These are phyloP conservation scores for Acorus calamus DNA, from an alignment of 106 monocot genomes.

Conservation along the genomic window DNA sequence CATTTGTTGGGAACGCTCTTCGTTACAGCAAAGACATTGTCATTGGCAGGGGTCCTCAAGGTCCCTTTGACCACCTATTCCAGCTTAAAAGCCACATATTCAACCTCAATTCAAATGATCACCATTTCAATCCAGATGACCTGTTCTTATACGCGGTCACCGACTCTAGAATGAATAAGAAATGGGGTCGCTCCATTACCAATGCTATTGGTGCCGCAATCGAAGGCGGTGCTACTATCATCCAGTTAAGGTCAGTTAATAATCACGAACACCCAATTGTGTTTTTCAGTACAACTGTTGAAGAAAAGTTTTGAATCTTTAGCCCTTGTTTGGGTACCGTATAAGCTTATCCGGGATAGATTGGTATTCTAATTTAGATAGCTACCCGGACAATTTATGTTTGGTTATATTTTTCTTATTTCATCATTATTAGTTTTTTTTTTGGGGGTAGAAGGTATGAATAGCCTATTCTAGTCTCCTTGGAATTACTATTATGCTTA, in stretches of 20 bases:
- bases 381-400: too few relatives aligned
- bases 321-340: too few relatives aligned
- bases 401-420: too few relatives aligned
- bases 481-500: too few relatives aligned
- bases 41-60: constrained; percentile 76
- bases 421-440: too few relatives aligned
- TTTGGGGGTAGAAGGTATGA: too few relatives aligned
- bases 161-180: constrained; percentile 88
- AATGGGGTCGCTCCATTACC: constrained; percentile 72
- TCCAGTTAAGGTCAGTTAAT: constrained; percentile 69
- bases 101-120: too few relatives aligned
- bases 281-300: too few relatives aligned
- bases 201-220: constrained; percentile 77
- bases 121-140: constrained; percentile 34
- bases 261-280: neutral
- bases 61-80: constrained; percentile 88
- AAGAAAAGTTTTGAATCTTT: too few relatives aligned
- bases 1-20: constrained; percentile 61
- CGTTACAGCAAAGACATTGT: constrained; percentile 55
- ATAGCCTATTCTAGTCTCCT: too few relatives aligned
- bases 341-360: too few relatives aligned
- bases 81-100: constrained; percentile 27
- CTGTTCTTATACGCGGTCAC: constrained; percentile 89
- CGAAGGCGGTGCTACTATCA: constrained; percentile 89
- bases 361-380: too few relatives aligned